A percentile compares a stretch with the other conserved stretches of the same genome.
Conservation (phyloP, 2,329 filamentous ascomycete genomes). For the Aspergillus hortae region DNA sequence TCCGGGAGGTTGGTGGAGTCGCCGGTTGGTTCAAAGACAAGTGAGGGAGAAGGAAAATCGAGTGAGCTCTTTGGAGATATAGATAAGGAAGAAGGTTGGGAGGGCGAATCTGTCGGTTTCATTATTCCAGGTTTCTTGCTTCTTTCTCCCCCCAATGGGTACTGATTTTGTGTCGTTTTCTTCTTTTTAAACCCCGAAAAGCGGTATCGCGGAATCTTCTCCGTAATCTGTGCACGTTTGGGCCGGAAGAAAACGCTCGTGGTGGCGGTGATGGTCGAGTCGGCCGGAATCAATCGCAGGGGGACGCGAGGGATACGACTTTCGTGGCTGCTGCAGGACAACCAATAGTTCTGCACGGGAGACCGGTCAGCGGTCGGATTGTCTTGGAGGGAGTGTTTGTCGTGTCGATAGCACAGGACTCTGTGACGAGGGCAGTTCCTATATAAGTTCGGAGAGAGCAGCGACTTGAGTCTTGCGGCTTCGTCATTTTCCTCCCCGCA, state of each 20-base stretch:
- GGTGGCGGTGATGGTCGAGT: too few relatives aligned
- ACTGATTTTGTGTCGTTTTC: neutral
- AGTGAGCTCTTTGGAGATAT: slow-evolving; percentile 20
- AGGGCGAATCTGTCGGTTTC: slow-evolving; percentile 7
- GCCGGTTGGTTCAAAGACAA: neutral
- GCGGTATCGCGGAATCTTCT: too few relatives aligned
- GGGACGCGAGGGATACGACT: neutral
- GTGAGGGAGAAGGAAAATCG: slow-evolving; percentile 7
- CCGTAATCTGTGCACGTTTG: too few relatives aligned
- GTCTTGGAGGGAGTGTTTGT: neutral
- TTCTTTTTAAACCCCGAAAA: neutral
- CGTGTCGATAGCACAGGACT: neutral
- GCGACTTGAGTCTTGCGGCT: neutral
- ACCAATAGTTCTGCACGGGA: neutral
- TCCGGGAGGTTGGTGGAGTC: slow-evolving; percentile 12
- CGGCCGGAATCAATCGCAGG: too few relatives aligned
- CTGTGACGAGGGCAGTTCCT: neutral
- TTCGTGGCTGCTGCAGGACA: too few relatives aligned
- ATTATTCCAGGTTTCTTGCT: neutral
- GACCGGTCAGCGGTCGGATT: too few relatives aligned
- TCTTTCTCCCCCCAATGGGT: neutral
- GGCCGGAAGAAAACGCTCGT: too few relatives aligned
- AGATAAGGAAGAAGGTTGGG: slow-evolving; percentile 22
- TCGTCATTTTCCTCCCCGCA: slow-evolving; percentile 15
- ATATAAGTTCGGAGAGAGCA: too few relatives aligned